Base-by-base conservation (phyloP, 306 rosid genomes). In the Lotus japonicus region DNA sequence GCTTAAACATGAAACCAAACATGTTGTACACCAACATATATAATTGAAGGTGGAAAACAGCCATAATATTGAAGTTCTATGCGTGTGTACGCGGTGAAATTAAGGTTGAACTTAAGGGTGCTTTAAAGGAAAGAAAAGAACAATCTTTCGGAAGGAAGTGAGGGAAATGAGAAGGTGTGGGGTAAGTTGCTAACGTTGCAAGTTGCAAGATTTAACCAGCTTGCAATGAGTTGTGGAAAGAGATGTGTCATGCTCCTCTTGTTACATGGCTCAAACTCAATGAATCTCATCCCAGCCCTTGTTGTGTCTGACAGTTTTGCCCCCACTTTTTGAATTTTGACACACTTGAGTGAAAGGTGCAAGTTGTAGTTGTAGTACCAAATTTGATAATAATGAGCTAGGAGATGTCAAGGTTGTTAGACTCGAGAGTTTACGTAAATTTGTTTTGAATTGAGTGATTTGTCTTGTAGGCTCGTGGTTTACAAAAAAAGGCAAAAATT, bases 211-310 rank as follows among this genome's bases (percentile, higher is more conserved):
- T 23, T 72, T 18, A 66, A 66, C 78, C 82, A 79, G 79, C 71
- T 78, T 42, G 78, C 66, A 72, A 72, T 78, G 82, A 72, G 74
- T 72, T 78, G 82, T 72, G 63, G 78, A 78, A 78, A 78, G 74
- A 78, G 82, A 78, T 41, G 33, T 66, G 60, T 78, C 78, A 72
- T 59, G 51, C 26, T 71, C 59, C 50, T 49, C 1, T 65, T 14
- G 44, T 63, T 64, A 16, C 66, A 72, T 78, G 45, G 33, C 44
- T 56, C 44, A 50, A 50, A 16, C 9, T 31, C 36, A 31, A 31
- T 31, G 36, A 64, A 45, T 56, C 12, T 73, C 16, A 45, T 56
- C 12, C 64, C 16, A 23, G 38, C 43, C 78, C 48, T 44, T 53
- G 9, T 19, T 64, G 36, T 31, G 1, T 46, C 26, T 63, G 65